Evolutionary conservation across 2,329 filamentous ascomycete genomes (phyloP), one percentile per base, ranked within the genome.

Genomic region (Monilinia laxa): DNA sequence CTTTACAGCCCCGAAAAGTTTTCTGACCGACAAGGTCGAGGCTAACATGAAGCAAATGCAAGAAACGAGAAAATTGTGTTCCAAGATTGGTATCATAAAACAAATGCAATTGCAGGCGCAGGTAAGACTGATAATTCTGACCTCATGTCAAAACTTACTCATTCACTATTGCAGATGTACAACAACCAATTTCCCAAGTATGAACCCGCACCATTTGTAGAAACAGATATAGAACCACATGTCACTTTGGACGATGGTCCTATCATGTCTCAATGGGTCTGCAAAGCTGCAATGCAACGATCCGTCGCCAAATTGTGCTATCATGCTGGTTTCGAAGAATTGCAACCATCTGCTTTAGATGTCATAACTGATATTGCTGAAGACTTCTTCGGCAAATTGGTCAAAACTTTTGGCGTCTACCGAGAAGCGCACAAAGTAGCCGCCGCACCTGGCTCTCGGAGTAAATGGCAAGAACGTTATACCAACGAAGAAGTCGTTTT

Each of bases 31-130:
- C 72, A 94, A 90, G 76, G 90, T 99, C 79, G 92, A 97, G 72
- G 86, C 88, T 65, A 99, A 99, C 73, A 92, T 98, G 79, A 87
- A 87, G 68, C 93, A 97, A 76, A 93, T 99, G 84, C 95, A 99
- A 77, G 94, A 98, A 75, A 99, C 95, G 0, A 86, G 95, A 72
- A 98, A 97, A 76, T 85, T 99, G 40, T 96, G 93, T 74, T 93
- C 93, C 14, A 99, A 98, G 80, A 97, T 99, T 76, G 90, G 92
- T 59, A 92, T 99, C 69, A 95, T 99, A 77, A 99, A 98, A 81
- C 95, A 99, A 80, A 99, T 99, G 95, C 95, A 99, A 79, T 87
- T 98, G 64, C 95, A 99, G 78, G 92, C 93, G 62, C 95, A 97
- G 85, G 91, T 92, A 85, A 76, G 81, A 75, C 60, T 47, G 4